Base-by-base conservation (phyloP, 768 basidiomycete genomes). In the Amanita phalloides region DNA sequence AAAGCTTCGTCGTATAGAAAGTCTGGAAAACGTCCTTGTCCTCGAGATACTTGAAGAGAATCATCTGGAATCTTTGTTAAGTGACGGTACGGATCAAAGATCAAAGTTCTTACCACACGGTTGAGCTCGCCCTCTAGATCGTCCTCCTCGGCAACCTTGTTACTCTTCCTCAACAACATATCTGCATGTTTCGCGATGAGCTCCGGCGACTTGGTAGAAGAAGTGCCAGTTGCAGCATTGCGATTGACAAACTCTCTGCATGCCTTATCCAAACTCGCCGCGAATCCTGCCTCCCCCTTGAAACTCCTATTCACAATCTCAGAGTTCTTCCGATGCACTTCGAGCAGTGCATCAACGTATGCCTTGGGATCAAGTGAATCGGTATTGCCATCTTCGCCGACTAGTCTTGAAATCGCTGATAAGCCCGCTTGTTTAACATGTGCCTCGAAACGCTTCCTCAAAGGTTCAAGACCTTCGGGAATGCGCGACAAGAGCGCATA, bases 21-120 rank as follows among this genome's bases (percentile, higher is more conserved):
- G 89, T 90, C 66, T 97, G 94, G 85, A 98, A 99, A 13, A 98
- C 93, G 58, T 99, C 96, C 74, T 97, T 97, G 73, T 99, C 95
- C 66, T 96, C 93, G 58, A 99, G 85, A 66, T 97, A 98, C 68
- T 95, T 95, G 86, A 99, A 99, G 49, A 98, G 72, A 28, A 94
- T 76, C 96, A 99, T 98, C 96, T 99, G 61, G 2, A 56, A 35
- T 11, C 68, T 20, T 23, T 53, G 53, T 69, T 64, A 54, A 45
- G 65, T 61, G 51, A 66, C 25, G 35, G 48, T 5, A 23, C 5
- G 1, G 64, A 2, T 62, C 57, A 33, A 14, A 32, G 67, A 55
- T n/a, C 59, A 60, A 54, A 65, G 65, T 61, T 56, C 84, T 47
- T 71, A 95, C 95, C 56, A 93, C 90, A 58, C 92, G 90, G 67